phyloP scores from a whole-genome alignment of 2,329 filamentous ascomycete genomes.

The Fusarium tjaetaba region DNA sequence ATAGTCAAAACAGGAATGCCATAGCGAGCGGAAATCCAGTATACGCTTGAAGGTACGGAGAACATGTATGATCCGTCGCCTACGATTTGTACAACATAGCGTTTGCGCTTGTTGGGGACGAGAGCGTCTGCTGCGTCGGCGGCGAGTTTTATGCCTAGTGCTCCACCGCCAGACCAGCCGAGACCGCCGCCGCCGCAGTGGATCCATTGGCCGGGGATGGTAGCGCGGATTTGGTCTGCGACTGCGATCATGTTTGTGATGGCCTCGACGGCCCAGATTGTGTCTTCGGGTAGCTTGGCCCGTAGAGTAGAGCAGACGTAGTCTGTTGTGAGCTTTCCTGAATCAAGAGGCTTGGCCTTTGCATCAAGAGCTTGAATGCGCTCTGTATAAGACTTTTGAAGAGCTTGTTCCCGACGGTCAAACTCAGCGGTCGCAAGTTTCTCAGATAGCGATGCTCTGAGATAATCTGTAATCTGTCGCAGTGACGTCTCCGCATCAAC shows the following conservation, averaged over 20 bases:
- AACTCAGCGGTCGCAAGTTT: background rate
- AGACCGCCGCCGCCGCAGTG: constrained; percentile 17
- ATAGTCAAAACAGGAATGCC: constrained; percentile 7
- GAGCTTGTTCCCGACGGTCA: background rate
- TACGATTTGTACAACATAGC: constrained; percentile 9
- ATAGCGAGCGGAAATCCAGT: constrained; percentile 23
- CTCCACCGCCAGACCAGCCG: constrained; percentile 17
- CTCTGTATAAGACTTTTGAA: background rate
- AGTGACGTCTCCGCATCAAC: background rate
- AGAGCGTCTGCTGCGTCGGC: background rate
- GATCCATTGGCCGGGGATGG: constrained; percentile 9
- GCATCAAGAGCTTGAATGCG: background rate
- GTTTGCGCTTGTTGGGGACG: background rate
- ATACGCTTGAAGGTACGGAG: constrained; percentile 11
- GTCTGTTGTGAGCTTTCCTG: background rate
- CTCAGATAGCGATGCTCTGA: accelerated
- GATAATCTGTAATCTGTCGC: background rate
- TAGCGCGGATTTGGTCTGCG: constrained; percentile 6
- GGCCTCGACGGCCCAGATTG: constrained; percentile 5
- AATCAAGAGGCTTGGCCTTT: background rate
- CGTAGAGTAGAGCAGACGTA: background rate
- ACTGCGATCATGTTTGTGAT: constrained; percentile 6
- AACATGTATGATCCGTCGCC: constrained; percentile 28
- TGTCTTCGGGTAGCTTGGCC: background rate
- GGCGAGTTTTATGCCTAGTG: constrained; percentile 4